Percentiles rank a stretch among this genome's conserved stretches.
phyloP scores from a whole-genome alignment of 2,329 filamentous ascomycete genomes.

The Furcasterigmium furcatum region DNA sequence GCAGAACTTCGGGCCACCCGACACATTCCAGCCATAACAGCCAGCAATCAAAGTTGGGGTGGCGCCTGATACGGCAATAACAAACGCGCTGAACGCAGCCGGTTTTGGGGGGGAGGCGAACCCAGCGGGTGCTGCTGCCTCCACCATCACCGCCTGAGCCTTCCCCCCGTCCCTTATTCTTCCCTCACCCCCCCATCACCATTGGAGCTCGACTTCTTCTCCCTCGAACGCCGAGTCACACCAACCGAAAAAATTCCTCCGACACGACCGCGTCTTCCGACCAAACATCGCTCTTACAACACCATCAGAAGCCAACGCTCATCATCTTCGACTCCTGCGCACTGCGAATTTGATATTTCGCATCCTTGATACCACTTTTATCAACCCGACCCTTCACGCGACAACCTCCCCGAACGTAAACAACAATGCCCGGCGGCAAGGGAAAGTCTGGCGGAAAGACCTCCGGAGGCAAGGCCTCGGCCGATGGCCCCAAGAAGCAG shows the following conservation, averaged over 20 bases:
- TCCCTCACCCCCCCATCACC: background rate
- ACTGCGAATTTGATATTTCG: too few relatives aligned
- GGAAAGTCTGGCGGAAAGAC: conserved; percentile 92
- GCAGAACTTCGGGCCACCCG: conserved; percentile 8
- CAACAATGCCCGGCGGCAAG: conserved; percentile 77
- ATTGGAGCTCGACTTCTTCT: background rate
- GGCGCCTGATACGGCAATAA: conserved; percentile 12
- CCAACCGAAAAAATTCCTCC: conserved; percentile 3
- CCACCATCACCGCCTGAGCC: too few relatives aligned
- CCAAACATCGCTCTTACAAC: background rate
- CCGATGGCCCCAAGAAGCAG: conserved; percentile 74
- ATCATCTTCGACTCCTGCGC: conserved; percentile 1
- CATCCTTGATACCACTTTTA: background rate
- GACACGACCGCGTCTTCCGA: background rate
- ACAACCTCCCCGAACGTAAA: background rate
- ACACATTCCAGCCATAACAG: conserved; percentile 11
- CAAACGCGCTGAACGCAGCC: conserved; percentile 3
- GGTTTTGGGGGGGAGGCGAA: background rate
- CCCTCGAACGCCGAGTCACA: background rate
- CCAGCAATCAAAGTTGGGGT: conserved; percentile 6
- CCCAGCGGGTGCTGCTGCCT: background rate
- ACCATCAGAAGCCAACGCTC: background rate
- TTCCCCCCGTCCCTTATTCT: too few relatives aligned
- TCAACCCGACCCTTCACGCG: background rate
- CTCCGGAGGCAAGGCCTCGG: conserved; percentile 70